These are phyloP conservation scores for Rhizoctonia solani DNA, from an alignment of 1,284 basidiomycete genomes.

Conservation along the genomic window DNA sequence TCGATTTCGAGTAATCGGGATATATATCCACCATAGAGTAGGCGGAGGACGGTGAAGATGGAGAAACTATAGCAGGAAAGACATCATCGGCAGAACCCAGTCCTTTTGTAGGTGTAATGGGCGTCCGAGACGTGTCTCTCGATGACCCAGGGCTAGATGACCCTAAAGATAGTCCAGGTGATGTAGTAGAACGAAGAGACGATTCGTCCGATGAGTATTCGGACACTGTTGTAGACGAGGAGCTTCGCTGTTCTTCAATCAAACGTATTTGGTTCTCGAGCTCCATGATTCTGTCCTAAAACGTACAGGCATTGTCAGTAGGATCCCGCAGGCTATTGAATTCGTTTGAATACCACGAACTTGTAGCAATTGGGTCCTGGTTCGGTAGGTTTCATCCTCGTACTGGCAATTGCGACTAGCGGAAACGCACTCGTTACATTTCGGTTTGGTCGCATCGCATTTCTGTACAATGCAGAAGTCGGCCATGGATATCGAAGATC, in stretches of 20 bases:
- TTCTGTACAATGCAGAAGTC: neutral
- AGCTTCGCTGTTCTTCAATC: neutral
- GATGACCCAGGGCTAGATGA: neutral
- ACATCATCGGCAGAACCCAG: neutral
- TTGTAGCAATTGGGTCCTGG: slow-evolving; percentile 14
- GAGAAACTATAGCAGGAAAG: neutral
- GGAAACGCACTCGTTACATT: slow-evolving; percentile 13
- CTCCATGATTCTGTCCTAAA: slow-evolving; percentile 27
- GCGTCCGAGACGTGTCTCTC: neutral
- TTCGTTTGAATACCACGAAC: neutral
- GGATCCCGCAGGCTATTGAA: neutral
- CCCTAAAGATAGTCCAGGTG: neutral
- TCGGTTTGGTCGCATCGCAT: slow-evolving; percentile 27
- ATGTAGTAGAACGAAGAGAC: neutral
- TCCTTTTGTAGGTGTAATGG: too few relatives aligned
- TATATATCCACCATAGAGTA: neutral
- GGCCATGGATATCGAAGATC: neutral
- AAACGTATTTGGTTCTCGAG: slow-evolving; percentile 9
- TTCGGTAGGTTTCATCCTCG: slow-evolving; percentile 17
- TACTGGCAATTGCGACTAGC: slow-evolving; percentile 11
- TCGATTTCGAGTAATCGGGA: neutral
- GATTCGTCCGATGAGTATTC: neutral
- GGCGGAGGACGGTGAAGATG: neutral
- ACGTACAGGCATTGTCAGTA: neutral
- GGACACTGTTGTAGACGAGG: neutral